phyloP scores from a whole-genome alignment of 2,329 filamentous ascomycete species.

The Cadophora gregata region DNA sequence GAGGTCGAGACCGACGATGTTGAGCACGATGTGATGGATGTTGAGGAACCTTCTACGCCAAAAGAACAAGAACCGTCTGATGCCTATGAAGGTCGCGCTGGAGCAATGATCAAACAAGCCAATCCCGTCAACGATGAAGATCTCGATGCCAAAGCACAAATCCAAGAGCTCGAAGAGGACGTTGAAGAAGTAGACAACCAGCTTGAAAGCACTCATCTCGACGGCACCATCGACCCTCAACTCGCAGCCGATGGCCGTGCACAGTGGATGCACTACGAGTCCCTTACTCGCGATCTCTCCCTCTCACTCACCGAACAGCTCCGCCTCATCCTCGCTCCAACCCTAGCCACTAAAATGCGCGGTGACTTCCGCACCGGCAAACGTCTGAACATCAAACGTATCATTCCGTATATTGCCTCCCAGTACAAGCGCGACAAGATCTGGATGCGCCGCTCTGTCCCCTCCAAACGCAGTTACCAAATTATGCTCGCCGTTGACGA shows the following conservation, averaged over 20 bases:
- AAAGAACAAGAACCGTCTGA: constrained; percentile 52
- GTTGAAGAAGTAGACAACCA: constrained; percentile 55
- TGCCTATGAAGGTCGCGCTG: constrained; percentile 61
- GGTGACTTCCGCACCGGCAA: constrained; percentile 98
- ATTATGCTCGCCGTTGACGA: constrained; percentile 98
- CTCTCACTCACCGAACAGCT: constrained; percentile 92
- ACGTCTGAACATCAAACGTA: constrained; percentile 97
- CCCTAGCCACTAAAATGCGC: constrained; percentile 92
- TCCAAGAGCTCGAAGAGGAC: constrained; percentile 46
- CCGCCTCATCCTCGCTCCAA: constrained; percentile 92
- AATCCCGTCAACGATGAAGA: constrained; percentile 53
- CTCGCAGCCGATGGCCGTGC: constrained; percentile 66
- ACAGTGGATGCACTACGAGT: constrained; percentile 86
- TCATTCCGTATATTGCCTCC: constrained; percentile 98
- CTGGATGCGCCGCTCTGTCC: constrained; percentile 94
- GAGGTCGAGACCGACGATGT: constrained; percentile 53
- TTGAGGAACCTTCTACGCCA: constrained; percentile 49
- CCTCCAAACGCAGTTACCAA: constrained; percentile 94
- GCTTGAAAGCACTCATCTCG: constrained; percentile 76
- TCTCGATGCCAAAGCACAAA: constrained; percentile 50
- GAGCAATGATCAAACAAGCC: constrained; percentile 59
- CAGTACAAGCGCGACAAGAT: constrained; percentile 99
- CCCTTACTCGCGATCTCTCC: constrained; percentile 82
- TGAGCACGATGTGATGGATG: constrained; percentile 51
- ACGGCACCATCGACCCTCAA: constrained; percentile 32